A percentile compares a stretch with the other conserved stretches of the same genome.
phyloP scores from a whole-genome alignment of 768 basidiomycete species.

The Amanita rubescens region DNA sequence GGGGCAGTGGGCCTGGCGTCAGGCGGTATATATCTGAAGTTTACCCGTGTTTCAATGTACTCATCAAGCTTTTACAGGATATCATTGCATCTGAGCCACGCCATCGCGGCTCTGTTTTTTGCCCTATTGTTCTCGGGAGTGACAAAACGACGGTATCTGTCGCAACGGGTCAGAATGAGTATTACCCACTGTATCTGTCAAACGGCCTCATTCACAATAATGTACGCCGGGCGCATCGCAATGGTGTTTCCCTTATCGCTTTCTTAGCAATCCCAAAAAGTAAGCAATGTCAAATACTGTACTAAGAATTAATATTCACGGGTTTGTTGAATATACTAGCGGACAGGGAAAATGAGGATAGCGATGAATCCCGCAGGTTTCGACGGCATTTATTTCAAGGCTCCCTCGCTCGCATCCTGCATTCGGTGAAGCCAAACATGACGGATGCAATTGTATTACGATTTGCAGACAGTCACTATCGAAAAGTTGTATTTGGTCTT shows the following conservation, averaged over 20 bases:
- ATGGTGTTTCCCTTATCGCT: conserved; percentile 5
- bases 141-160: background rate
- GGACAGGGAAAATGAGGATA: background rate
- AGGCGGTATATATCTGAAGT: background rate
- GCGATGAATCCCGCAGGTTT: background rate
- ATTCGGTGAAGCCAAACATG: background rate
- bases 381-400: background rate
- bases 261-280: conserved; percentile 12
- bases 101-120: background rate
- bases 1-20: background rate
- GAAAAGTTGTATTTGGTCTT: background rate
- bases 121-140: background rate
- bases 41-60: background rate
- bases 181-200: conserved; percentile 8
- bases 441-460: background rate
- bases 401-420: background rate
- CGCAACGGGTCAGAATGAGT: conserved; percentile 1
- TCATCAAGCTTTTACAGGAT: background rate
- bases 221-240: conserved; percentile 9
- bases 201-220: conserved; percentile 9
- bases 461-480: background rate
- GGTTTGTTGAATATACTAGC: background rate
- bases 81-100: background rate
- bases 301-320: too few species aligned
- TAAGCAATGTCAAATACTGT: too few species aligned